Percentiles rank a stretch among this genome's conserved stretches.
phyloP scores from a whole-genome alignment of 768 basidiomycete species.

The Chalciporus piperatus region DNA sequence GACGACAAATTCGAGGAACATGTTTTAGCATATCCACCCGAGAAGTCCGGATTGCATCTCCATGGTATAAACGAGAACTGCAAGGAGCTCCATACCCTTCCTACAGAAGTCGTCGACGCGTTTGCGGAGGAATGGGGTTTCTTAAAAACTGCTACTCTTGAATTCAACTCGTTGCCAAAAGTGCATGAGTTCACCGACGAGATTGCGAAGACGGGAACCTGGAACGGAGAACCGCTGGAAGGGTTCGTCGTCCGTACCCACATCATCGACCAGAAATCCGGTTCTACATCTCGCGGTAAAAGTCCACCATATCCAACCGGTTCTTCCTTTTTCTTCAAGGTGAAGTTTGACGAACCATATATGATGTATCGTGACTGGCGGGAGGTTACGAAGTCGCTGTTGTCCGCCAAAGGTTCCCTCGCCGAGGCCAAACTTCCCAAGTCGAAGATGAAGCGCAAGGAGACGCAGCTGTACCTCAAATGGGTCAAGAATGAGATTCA shows the following conservation, averaged over 20 bases:
- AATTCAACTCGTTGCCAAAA: slow-evolving; percentile 54
- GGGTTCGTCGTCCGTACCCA: slow-evolving; percentile 91
- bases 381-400: slow-evolving; percentile 82
- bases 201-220: slow-evolving; percentile 64
- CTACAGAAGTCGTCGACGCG: slow-evolving; percentile 61
- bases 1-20: slow-evolving; percentile 98
- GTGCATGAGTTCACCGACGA: slow-evolving; percentile 73
- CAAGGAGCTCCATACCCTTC: slow-evolving; percentile 66
- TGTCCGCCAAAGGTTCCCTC: slow-evolving; percentile 38
- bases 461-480: slow-evolving; percentile 74
- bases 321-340: slow-evolving; percentile 96
- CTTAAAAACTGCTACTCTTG: slow-evolving; percentile 62
- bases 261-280: slow-evolving; percentile 45
- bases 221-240: slow-evolving; percentile 84
- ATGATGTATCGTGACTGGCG: slow-evolving; percentile 99
- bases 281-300: slow-evolving; percentile 25
- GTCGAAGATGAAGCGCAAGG: slow-evolving; percentile 67
- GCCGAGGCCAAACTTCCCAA: slow-evolving; percentile 47
- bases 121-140: slow-evolving; percentile 94
- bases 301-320: slow-evolving; percentile 70
- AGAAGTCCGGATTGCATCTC: slow-evolving; percentile 86
- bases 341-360: slow-evolving; percentile 99
- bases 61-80: slow-evolving; percentile 84
- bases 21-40: slow-evolving; percentile 77
- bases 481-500: slow-evolving; percentile 84